phyloP scores from a whole-genome alignment of 805 yeast species.

The Metschnikowia similis region DNA sequence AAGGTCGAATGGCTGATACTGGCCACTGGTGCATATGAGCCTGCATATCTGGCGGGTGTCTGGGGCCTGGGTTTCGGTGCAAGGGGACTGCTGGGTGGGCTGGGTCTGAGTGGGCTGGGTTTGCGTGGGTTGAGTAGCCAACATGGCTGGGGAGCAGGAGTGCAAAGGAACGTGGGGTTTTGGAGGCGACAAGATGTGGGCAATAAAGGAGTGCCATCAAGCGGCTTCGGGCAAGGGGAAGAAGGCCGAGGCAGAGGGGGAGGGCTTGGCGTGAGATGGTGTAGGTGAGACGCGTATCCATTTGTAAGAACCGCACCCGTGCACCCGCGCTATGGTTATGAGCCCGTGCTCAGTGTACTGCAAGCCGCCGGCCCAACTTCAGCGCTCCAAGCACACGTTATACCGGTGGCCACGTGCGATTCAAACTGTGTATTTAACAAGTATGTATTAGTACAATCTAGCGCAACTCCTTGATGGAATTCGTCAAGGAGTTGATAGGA shows the following conservation, averaged over 20 bases:
- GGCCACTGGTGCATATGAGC: conserved; percentile 58
- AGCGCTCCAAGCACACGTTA: no score
- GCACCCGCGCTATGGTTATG: background rate
- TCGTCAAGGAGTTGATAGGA: conserved; percentile 14
- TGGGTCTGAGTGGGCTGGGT: conserved; percentile 34
- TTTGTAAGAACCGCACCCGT: background rate
- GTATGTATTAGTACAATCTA: background rate
- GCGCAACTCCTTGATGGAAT: conserved; percentile 14
- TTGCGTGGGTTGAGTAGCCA: conserved; percentile 1
- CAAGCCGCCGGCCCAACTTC: no score
- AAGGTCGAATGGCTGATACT: conserved; percentile 45
- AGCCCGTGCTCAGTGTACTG: no score
- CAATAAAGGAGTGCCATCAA: background rate
- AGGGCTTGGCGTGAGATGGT: background rate
- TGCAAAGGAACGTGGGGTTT: background rate
- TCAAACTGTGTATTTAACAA: no score
- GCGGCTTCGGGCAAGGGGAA: background rate
- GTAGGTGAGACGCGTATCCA: background rate
- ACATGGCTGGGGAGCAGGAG: background rate
- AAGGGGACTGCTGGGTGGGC: conserved; percentile 19
- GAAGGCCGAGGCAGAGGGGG: no score
- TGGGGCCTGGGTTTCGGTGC: conserved; percentile 10
- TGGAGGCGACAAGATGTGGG: no score
- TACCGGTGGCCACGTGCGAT: no score
- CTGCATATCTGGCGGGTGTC: conserved; percentile 44